Conservation (phyloP, 108 stramenopile species). For the Ochromonas danica region DNA sequence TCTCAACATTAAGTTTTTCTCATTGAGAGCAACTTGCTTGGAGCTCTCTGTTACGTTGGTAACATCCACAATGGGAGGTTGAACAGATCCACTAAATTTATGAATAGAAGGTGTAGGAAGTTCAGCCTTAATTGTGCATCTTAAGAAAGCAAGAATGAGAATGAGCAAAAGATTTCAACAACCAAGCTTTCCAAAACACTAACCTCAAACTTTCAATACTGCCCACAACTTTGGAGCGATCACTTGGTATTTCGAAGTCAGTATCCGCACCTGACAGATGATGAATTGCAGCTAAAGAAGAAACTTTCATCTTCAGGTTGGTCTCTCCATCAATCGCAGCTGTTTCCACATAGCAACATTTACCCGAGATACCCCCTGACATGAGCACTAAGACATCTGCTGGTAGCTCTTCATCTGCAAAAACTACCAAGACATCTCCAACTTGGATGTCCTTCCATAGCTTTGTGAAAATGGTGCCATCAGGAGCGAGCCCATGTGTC, state of each 20-base stretch:
- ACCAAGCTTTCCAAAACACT: background rate
- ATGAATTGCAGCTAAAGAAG: background rate
- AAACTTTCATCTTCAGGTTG: slow-evolving; percentile 49
- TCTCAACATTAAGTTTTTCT: slow-evolving; percentile 48
- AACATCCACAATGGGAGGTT: background rate
- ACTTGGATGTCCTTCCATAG: slow-evolving; percentile 45
- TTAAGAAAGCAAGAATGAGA: background rate
- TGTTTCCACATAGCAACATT: slow-evolving; percentile 55
- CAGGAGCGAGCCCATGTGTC: slow-evolving; percentile 24
- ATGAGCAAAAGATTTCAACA: background rate
- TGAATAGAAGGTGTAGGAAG: slow-evolving; percentile 9
- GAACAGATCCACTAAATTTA: background rate
- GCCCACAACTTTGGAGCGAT: background rate
- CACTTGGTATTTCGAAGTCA: background rate
- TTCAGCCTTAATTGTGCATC: background rate
- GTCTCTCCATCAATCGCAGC: slow-evolving; percentile 56
- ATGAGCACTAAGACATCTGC: slow-evolving; percentile 34
- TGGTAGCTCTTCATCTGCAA: slow-evolving; percentile 27
- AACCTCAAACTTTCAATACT: background rate
- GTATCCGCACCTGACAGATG: background rate
- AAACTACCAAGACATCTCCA: slow-evolving; percentile 46
- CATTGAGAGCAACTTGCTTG: background rate
- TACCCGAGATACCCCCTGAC: slow-evolving; percentile 39
- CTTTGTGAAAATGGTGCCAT: slow-evolving; percentile 23
- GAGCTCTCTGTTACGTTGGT: slow-evolving; percentile 8